Percentiles rank a stretch among this genome's conserved stretches.
These are phyloP conservation scores for Melastoma malabathricum DNA, from an alignment of 345 rosid genomes.

Conservation along the genomic window DNA sequence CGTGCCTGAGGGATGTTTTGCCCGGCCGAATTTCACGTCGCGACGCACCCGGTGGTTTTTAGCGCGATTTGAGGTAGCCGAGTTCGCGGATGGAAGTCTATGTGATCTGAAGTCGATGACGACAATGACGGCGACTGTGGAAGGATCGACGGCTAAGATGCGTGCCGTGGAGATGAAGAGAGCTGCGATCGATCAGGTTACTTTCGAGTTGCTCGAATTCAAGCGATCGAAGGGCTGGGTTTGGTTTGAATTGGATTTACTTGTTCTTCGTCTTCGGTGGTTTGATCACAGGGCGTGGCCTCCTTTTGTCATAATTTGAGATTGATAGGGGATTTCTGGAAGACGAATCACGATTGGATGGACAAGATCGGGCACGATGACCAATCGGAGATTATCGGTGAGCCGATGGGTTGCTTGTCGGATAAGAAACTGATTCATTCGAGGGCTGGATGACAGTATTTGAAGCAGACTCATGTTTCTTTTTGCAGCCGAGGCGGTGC, in stretches of 20 bases:
- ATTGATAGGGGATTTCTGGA: slow-evolving; percentile 5
- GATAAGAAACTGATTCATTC: background rate
- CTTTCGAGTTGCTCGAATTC: background rate
- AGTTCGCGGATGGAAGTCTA: too few species aligned
- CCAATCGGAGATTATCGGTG: slow-evolving; percentile 4
- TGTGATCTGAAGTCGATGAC: too few species aligned
- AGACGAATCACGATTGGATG: slow-evolving; percentile 7
- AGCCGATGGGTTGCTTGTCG: background rate
- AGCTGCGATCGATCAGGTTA: slow-evolving; percentile 7
- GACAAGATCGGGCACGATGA: background rate
- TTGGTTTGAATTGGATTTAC: background rate
- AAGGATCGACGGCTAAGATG: too few species aligned
- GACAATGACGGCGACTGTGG: too few species aligned
- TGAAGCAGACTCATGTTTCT: background rate
- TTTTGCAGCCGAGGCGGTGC: slow-evolving; percentile 38
- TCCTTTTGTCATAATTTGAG: slow-evolving; percentile 5
- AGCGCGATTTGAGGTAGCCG: too few species aligned
- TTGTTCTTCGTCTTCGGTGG: background rate
- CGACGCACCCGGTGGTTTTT: too few species aligned
- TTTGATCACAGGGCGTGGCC: slow-evolving; percentile 9
- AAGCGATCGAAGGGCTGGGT: background rate
- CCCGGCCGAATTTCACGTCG: too few species aligned
- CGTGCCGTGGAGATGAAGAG: background rate
- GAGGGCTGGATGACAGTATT: background rate
- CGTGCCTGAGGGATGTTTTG: too few species aligned